Evolutionary conservation across 495 filamentous ascomycete species (phyloP).

Genomic region (Lentithecium fluviatile): DNA sequence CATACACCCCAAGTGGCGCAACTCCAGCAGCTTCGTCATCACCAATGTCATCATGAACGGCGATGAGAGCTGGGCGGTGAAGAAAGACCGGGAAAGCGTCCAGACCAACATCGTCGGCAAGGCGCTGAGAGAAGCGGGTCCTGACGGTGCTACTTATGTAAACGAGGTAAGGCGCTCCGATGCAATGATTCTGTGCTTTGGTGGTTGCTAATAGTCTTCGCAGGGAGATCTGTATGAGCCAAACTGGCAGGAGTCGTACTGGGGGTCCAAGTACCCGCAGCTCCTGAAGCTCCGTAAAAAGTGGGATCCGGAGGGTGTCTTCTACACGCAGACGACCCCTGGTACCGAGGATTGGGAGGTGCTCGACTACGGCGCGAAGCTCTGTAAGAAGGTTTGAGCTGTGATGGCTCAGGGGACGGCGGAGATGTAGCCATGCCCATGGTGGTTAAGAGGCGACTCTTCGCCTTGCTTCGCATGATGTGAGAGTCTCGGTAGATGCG

Average conservation of each 20-base stretch:
- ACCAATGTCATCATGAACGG: conserved; percentile 29
- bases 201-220: background rate
- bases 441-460: too few relatives aligned
- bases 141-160: conserved; percentile 33
- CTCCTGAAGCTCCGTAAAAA: conserved; percentile 53
- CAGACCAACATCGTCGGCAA: conserved; percentile 28
- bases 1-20: conserved; percentile 38
- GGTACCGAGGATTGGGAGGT: conserved; percentile 35
- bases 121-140: conserved; percentile 27
- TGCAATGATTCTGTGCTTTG: background rate
- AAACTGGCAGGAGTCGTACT: conserved; percentile 63
- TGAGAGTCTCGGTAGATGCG: too few relatives aligned
- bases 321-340: conserved; percentile 49
- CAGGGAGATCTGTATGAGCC: conserved; percentile 61
- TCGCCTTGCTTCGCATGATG: too few relatives aligned
- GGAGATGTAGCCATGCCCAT: too few relatives aligned
- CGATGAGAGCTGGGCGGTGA: conserved; percentile 22
- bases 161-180: conserved; percentile 29
- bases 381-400: conserved; percentile 25
- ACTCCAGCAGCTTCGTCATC: conserved; percentile 32
- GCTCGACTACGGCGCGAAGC: conserved; percentile 31
- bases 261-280: conserved; percentile 54
- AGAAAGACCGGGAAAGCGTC: conserved; percentile 4
- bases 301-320: conserved; percentile 55
- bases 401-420: background rate